Evolutionary conservation across 441 rosid genomes (phyloP).

Genomic region (Syzygium syzygioides): DNA sequence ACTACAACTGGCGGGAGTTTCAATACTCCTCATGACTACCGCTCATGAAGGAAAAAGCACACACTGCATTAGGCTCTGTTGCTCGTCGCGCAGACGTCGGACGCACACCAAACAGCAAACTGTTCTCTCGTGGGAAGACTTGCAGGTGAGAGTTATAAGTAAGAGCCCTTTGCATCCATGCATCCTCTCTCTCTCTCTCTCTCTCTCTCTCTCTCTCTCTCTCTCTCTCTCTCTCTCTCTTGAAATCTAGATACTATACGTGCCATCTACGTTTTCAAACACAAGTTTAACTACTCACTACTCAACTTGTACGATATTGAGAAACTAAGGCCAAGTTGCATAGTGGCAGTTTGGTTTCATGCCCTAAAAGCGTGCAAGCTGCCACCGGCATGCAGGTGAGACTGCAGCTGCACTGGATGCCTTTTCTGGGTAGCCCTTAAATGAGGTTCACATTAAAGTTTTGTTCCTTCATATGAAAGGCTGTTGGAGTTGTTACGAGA

Average conservation of each 20-base stretch:
- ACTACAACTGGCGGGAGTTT: background rate
- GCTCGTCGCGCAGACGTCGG: background rate
- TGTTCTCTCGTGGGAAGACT: background rate
- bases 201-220: background rate
- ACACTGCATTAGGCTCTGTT: background rate
- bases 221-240: background rate
- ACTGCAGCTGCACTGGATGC: background rate
- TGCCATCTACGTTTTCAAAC: background rate
- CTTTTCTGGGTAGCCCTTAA: background rate
- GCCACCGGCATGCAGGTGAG: background rate
- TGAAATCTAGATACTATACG: background rate
- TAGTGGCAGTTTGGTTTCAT: background rate
- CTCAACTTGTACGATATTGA: background rate
- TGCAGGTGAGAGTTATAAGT: background rate
- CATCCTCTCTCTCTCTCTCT: too few species aligned
- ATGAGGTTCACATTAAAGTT: background rate
- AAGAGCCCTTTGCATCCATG: background rate
- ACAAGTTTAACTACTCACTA: background rate
- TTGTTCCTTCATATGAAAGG: background rate
- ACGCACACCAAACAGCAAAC: background rate
- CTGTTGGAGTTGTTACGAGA: background rate
- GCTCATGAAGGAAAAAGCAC: background rate
- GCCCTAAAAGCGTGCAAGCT: background rate
- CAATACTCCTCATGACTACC: background rate
- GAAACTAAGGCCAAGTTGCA: background rate